A percentile compares a stretch with the other conserved stretches of the same genome.
These are phyloP conservation scores for Debaryomyces hansenii DNA, from an alignment of 805 yeast genomes.

Conservation along the genomic window DNA sequence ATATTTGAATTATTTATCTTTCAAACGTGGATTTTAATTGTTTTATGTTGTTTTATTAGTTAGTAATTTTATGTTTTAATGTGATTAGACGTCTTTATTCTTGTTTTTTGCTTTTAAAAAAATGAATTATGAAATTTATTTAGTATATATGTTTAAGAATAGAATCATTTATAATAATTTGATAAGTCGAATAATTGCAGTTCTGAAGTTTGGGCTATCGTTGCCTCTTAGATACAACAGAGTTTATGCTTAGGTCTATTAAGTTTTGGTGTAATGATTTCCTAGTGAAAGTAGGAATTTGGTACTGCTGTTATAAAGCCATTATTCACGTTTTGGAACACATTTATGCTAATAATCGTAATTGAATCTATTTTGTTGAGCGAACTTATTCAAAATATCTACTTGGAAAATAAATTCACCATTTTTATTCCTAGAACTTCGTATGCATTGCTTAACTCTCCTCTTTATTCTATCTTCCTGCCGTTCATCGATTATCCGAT, in stretches of 20 bases:
- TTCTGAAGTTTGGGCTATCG: too few species aligned
- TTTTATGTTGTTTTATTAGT: not conserved
- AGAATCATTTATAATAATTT: too few species aligned
- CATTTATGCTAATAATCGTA: not conserved
- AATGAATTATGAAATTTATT: too few species aligned
- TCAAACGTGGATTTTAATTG: not conserved
- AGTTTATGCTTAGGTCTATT: too few species aligned
- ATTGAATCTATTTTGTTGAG: conserved; percentile 6
- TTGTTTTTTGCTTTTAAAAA: not conserved
- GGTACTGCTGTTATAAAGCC: too few species aligned
- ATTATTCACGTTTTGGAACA: too few species aligned
- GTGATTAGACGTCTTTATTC: not conserved
- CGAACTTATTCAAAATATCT: conserved; percentile 31
- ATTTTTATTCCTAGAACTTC: conserved; percentile 15
- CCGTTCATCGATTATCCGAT: conserved; percentile 17
- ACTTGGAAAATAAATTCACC: conserved; percentile 35
- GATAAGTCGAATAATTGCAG: too few species aligned
- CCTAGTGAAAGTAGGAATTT: too few species aligned
- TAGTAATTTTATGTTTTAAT: not conserved
- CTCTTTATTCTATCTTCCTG: conserved; percentile 27
- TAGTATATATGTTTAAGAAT: too few species aligned
- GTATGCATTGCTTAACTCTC: conserved; percentile 24
- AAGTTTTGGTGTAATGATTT: too few species aligned
- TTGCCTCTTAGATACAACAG: too few species aligned
- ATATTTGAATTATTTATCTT: conserved; percentile 33